A percentile compares a stretch with the other conserved stretches of the same genome.
Conservation (phyloP, 2,329 filamentous ascomycete genomes). For the Fusarium burgessii region DNA sequence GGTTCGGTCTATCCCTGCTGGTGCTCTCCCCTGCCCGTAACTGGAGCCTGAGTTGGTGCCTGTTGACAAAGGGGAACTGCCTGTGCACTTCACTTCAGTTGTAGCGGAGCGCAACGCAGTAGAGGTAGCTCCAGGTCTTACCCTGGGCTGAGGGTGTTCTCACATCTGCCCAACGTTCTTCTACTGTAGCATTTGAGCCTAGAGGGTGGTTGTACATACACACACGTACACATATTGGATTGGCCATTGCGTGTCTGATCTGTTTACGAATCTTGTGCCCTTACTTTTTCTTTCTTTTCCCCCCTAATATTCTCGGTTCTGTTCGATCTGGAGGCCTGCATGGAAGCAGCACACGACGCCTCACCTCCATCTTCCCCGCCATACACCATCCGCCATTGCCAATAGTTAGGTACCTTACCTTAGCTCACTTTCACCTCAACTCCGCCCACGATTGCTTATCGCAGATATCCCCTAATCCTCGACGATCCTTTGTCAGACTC, state of each 20-base stretch:
- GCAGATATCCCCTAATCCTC: constrained; percentile 18
- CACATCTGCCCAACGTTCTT: constrained; percentile 20
- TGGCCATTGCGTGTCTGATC: constrained; percentile 30
- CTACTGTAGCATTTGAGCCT: constrained; percentile 25
- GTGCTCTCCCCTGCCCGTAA: constrained; percentile 37
- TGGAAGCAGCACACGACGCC: constrained; percentile 40
- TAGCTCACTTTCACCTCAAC: constrained; percentile 33
- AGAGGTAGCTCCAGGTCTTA: constrained; percentile 3
- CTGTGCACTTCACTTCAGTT: constrained; percentile 21
- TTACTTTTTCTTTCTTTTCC: constrained; percentile 4
- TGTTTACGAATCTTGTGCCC: constrained; percentile 23
- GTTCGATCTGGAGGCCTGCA: constrained; percentile 38
- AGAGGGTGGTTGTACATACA: constrained; percentile 27
- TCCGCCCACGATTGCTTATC: constrained; percentile 41
- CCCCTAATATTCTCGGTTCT: constrained; percentile 17
- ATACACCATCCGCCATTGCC: constrained; percentile 34
- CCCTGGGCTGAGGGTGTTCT: constrained; percentile 14
- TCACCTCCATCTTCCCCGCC: constrained; percentile 37
- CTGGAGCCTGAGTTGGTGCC: constrained; percentile 40
- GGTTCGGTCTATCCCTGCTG: constrained; percentile 26
- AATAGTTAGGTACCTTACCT: constrained; percentile 38
- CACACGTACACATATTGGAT: constrained; percentile 27
- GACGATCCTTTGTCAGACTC: constrained; percentile 8
- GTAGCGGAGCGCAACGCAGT: background rate
- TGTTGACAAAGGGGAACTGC: constrained; percentile 43